Evolutionary conservation across 2,329 filamentous ascomycete species (phyloP).

Genomic region (Fusarium sp.): DNA sequence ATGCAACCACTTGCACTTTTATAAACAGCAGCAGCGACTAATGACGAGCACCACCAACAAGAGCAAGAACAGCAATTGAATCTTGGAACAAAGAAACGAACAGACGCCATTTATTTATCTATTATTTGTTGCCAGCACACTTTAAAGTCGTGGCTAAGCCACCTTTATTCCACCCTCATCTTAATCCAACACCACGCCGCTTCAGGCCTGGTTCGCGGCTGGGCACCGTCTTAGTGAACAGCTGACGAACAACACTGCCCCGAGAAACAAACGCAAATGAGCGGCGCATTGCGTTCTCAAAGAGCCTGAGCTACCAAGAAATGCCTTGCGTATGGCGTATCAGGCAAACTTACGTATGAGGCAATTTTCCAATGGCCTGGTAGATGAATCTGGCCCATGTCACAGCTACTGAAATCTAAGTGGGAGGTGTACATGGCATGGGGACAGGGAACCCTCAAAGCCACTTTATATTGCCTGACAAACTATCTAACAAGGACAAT

Average conservation of each 20-base stretch:
- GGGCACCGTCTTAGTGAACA: background rate
- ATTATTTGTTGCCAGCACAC: constrained; percentile 15
- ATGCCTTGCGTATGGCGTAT: background rate
- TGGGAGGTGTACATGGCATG: background rate
- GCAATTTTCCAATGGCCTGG: background rate
- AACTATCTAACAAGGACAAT: constrained; percentile 2
- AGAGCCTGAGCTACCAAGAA: background rate
- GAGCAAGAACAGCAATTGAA: background rate
- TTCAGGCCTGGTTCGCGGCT: constrained; percentile 16
- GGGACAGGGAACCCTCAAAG: background rate
- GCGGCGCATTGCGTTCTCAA: background rate
- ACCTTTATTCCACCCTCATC: background rate
- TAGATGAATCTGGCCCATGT: background rate
- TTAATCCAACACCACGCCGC: constrained; percentile 26
- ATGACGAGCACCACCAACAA: background rate
- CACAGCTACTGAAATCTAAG: background rate
- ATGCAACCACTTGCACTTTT: constrained; percentile 29
- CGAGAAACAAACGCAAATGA: constrained; percentile 1
- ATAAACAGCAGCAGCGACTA: constrained; percentile 2
- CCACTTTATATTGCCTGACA: background rate
- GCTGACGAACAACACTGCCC: constrained; percentile 18
- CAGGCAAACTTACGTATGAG: background rate
- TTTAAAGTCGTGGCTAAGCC: constrained; percentile 32
- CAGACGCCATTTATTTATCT: background rate
- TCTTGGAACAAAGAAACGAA: background rate